Percentiles rank a stretch among this genome's conserved stretches.
These are phyloP conservation scores for Solanum raphanifolium DNA, from an alignment of 257 asterid genomes.

Conservation along the genomic window DNA sequence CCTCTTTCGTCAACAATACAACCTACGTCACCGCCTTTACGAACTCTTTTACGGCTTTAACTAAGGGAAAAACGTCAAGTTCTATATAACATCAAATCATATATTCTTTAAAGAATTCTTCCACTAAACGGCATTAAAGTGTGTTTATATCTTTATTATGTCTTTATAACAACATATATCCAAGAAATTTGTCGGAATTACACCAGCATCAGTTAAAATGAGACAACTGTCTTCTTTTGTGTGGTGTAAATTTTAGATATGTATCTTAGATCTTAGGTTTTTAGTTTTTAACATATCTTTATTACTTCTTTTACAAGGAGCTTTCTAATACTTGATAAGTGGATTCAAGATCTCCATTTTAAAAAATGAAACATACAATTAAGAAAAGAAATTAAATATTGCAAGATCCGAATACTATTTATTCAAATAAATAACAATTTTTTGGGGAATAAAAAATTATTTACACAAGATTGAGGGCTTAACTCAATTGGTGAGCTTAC, in stretches of 20 bases:
- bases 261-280: neutral
- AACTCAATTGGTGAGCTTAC: neutral
- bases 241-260: neutral
- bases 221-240: neutral
- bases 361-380: neutral
- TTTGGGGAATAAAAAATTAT: neutral
- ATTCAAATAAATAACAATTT: neutral
- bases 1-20: neutral
- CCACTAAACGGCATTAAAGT: neutral
- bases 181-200: neutral
- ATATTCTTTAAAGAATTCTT: neutral
- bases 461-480: neutral
- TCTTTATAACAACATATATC: neutral
- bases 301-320: neutral
- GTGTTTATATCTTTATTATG: neutral
- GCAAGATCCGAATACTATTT: neutral
- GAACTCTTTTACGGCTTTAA: neutral
- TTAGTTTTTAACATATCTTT: neutral
- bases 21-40: too few species aligned
- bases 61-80: neutral
- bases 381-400: neutral
- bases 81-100: neutral
- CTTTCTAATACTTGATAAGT: neutral
- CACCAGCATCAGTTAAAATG: neutral
- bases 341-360: neutral